Conservation (phyloP, 2,329 filamentous ascomycete genomes). For the Fonsecaea multimorphosa region DNA sequence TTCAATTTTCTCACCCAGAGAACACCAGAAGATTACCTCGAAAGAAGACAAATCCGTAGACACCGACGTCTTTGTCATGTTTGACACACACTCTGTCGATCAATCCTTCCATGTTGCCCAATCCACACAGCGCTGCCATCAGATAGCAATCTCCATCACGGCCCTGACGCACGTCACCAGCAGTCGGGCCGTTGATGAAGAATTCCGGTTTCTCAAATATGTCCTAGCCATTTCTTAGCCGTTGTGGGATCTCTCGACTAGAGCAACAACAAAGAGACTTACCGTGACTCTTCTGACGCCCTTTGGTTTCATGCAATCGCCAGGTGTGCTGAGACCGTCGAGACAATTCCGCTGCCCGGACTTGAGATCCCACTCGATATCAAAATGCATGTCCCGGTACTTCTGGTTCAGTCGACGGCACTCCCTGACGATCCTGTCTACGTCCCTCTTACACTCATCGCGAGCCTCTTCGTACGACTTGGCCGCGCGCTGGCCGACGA, state of each 20-base stretch:
- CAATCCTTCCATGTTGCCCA: conserved; percentile 73
- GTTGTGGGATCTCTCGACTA: neutral
- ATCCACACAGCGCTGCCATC: conserved; percentile 77
- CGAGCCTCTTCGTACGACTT: conserved; percentile 76
- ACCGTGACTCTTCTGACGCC: conserved; percentile 74
- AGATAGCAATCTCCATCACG: conserved; percentile 85
- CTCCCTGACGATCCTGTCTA: conserved; percentile 63
- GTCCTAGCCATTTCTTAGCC: conserved; percentile 58
- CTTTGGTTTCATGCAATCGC: conserved; percentile 62
- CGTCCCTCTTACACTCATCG: conserved; percentile 68
- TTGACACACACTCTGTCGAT: conserved; percentile 77
- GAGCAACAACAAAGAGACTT: conserved; percentile 30
- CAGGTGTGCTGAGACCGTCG: conserved; percentile 51
- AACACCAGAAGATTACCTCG: conserved; percentile 56
- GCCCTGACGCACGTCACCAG: conserved; percentile 80
- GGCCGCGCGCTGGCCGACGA: conserved; percentile 62
- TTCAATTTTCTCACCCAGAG: neutral
- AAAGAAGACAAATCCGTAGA: conserved; percentile 86
- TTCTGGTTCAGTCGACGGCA: conserved; percentile 82
- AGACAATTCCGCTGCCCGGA: conserved; percentile 59
- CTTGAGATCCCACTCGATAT: conserved; percentile 79
- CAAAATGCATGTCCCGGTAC: conserved; percentile 85
- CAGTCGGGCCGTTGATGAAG: conserved; percentile 76
- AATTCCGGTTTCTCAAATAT: conserved; percentile 80
- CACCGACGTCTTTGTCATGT: conserved; percentile 68